Evolutionary conservation across 164 flowering plant species (phyloP).

Genomic region (Vitis rupestris): DNA sequence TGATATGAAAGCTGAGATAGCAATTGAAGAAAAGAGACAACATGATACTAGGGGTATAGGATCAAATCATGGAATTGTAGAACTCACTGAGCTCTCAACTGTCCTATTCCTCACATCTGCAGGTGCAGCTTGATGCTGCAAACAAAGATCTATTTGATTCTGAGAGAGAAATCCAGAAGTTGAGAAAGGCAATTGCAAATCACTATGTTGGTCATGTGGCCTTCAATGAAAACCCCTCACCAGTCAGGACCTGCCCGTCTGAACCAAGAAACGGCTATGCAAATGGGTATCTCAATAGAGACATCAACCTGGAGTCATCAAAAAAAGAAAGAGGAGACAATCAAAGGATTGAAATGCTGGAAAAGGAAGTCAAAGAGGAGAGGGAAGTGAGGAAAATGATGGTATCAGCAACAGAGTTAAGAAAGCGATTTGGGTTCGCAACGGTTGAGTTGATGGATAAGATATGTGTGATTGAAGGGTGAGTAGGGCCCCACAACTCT

Average conservation of each 20-base stretch:
- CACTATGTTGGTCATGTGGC: slow-evolving; percentile 58
- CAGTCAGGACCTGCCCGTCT: slow-evolving; percentile 35
- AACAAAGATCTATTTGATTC: slow-evolving; percentile 76
- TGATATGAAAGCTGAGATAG: slow-evolving; percentile 80
- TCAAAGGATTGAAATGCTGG: slow-evolving; percentile 69
- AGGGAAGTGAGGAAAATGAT: slow-evolving; percentile 69
- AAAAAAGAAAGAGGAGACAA: slow-evolving; percentile 52
- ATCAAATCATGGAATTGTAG: slow-evolving; percentile 78
- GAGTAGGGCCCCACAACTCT: no score
- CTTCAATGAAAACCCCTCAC: slow-evolving; percentile 34
- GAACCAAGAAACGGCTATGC: slow-evolving; percentile 53
- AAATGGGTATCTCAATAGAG: slow-evolving; percentile 52
- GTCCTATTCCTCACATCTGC: slow-evolving; percentile 58
- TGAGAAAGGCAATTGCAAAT: slow-evolving; percentile 89
- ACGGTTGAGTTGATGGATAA: no score
- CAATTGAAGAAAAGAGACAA: slow-evolving; percentile 93
- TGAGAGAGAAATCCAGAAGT: slow-evolving; percentile 81
- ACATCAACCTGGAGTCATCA: slow-evolving; percentile 28
- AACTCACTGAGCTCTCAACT: slow-evolving; percentile 55
- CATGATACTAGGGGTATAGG: slow-evolving; percentile 93
- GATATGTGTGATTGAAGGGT: no score
- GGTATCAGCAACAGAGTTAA: no score
- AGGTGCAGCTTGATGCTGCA: slow-evolving; percentile 72
- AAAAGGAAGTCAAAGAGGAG: slow-evolving; percentile 69
- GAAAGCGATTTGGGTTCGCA: no score